Evolutionary conservation across 306 rosid genomes (phyloP), one percentile per base, ranked within the genome.

Genomic region (Castanea sativa): DNA sequence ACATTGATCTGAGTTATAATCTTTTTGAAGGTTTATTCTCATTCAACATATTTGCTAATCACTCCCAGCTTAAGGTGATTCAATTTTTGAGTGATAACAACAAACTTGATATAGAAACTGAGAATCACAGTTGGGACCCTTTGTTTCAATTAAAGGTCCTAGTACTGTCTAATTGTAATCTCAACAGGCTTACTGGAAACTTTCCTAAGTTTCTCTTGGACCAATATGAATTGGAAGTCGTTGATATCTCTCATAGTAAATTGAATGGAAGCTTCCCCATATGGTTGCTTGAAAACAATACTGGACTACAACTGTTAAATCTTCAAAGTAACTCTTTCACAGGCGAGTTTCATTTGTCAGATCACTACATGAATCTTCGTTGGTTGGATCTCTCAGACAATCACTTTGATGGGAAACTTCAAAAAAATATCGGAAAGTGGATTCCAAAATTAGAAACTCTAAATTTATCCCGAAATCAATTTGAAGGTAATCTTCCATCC

Each of bases 211-310:
- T 85, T 59, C 80, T 85, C 25, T 32, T 71, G 13, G 13, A 21
- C 41, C 83, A 85, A 43, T 25, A 85, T 13, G 72, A 63, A 11
- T n/a, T 85, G 41, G 15, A 2, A 57, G 12, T 1, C 3, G 0
- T 81, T 0, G 79, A 45, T 55, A 65, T 81, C 3, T 78, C 88
- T 0, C 18, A 55, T 14, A 81, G 75, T 78, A 70, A 85, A 0
- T 0, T 81, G 1, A 16, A 27, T 35, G 88, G 83, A 1, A 38
- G n/a, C 45, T 71, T 85, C 19, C 83, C 88, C 14, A 25, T 2
- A 41, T 83, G 83, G 84, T 11, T 79, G 79, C 9, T 84, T 9
- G 69, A 78, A 11, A 78, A 76, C 20, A 81, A 81, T 69, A 51
- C 77, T 57, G 3, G 72, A 71, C 76, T 83, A 20, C 8, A 65